A percentile compares a stretch with the other conserved stretches of the same genome.
These are phyloP conservation scores for Aspergillus egyptiacus DNA, from an alignment of 495 filamentous ascomycete genomes.

Conservation along the genomic window DNA sequence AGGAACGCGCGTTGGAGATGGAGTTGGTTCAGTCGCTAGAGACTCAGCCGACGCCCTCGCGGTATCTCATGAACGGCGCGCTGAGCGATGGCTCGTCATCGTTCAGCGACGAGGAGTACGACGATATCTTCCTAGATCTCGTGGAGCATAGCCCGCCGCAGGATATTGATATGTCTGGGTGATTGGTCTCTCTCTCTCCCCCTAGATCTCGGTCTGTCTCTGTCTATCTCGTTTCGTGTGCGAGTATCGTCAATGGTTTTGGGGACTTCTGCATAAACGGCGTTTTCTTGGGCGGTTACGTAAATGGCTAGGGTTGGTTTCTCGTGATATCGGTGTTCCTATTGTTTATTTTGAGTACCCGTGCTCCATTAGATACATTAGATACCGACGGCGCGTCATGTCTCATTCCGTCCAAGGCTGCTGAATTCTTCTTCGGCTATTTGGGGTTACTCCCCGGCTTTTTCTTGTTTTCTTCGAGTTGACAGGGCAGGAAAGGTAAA, in stretches of 20 bases:
- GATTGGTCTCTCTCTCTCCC: not conserved
- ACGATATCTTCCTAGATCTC: slow-evolving; percentile 44
- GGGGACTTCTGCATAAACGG: too few relatives aligned
- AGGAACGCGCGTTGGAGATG: slow-evolving; percentile 31
- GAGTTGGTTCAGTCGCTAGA: slow-evolving; percentile 17
- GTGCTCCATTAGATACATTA: not conserved
- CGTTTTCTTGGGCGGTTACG: too few relatives aligned
- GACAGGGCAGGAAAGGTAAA: not conserved
- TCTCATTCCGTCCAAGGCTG: too few relatives aligned
- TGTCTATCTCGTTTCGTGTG: too few relatives aligned
- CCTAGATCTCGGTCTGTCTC: too few relatives aligned
- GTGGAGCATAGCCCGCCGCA: slow-evolving; percentile 22
- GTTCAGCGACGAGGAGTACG: slow-evolving; percentile 54
- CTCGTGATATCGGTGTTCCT: too few relatives aligned
- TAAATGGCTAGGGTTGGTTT: too few relatives aligned
- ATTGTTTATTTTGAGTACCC: too few relatives aligned
- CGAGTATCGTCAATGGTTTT: too few relatives aligned
- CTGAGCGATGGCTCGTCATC: slow-evolving; percentile 12
- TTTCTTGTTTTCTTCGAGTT: not conserved
- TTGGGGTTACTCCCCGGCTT: not conserved
- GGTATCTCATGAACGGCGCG: not conserved
- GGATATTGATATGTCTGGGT: slow-evolving; percentile 40
- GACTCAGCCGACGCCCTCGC: slow-evolving; percentile 9
- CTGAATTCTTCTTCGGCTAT: not conserved
- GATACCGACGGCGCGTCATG: too few relatives aligned